Evolutionary conservation across 164 flowering plant genomes (phyloP), one percentile per base, ranked within the genome.

Genomic region (Piper betle): DNA sequence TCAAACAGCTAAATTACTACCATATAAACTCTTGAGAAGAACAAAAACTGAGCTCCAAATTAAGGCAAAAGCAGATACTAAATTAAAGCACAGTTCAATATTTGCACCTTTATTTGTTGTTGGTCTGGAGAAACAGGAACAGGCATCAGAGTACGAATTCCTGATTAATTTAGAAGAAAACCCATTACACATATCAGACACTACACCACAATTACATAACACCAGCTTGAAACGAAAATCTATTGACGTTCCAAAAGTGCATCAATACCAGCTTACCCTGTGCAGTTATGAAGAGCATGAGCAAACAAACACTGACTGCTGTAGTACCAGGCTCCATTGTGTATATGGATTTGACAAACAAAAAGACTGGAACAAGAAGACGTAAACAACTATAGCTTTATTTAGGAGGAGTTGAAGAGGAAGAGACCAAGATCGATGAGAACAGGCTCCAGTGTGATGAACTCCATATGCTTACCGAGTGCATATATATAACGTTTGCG

Each of bases 111-210:
- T 58, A 64, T 16, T 55, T 62, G 66, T 37, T 64, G 70, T 50
- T 58, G 63, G 33, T 17, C 55, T 60, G 25, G 41, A 72, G 69
- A 37, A 3, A 40, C 1, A 12, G 67, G 64, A 18, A 58, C 71
- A 43, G 68, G 69, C 16, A 69, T 65, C 74, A 79, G 58, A 25
- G 33, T 25, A 53, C 82, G 79, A 40, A 74, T 72, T 6, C 80
- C 84, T 81, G 39, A 67, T n/a, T 25, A 19, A 33, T 12, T 46
- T 46, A 46, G 50, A 64, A 25, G 43, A 37, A 39, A 64, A 8
- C 33, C 33, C 19, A 64, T 11, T 38, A 54, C 3, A 53, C 43
- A 72, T 53, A 57, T 57, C 55, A 70, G 15, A 6, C 50, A 46
- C 50, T 46, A 15, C 50, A 43, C 50, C 12, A 9, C 12, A 40